These are phyloP conservation scores for Amanita muscaria DNA, from an alignment of 768 basidiomycete species.

Conservation along the genomic window DNA sequence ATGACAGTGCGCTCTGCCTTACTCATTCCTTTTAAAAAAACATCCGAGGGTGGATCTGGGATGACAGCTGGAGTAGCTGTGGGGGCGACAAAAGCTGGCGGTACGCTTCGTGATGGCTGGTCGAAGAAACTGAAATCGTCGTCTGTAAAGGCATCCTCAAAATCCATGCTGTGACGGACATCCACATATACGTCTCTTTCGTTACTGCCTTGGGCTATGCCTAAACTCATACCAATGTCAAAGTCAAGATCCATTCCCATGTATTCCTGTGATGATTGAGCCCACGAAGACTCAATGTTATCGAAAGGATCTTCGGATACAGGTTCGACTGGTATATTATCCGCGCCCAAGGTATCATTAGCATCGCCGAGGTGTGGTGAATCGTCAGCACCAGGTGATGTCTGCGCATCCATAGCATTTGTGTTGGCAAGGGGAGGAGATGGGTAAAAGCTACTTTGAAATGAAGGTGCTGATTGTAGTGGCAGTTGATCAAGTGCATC, in stretches of 20 bases:
- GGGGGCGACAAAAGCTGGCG: not conserved
- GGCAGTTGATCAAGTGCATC: not conserved
- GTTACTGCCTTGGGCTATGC: slow-evolving; percentile 21
- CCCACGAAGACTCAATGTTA: slow-evolving; percentile 31
- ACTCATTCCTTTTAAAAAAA: slow-evolving; percentile 1
- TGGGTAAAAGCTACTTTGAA: slow-evolving; percentile 44
- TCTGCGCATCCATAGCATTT: slow-evolving; percentile 17
- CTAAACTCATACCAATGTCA: slow-evolving; percentile 22
- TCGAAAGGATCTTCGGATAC: slow-evolving; percentile 35
- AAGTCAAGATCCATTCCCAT: slow-evolving; percentile 48
- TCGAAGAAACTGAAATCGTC: slow-evolving; percentile 90
- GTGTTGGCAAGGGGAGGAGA: slow-evolving; percentile 49
- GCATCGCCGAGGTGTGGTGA: slow-evolving; percentile 6
- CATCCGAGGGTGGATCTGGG: slow-evolving; percentile 2
- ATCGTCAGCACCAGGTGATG: slow-evolving; percentile 17
- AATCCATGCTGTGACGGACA: slow-evolving; percentile 28
- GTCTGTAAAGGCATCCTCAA: slow-evolving; percentile 67
- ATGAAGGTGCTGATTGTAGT: slow-evolving; percentile 14
- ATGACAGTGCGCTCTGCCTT: no score
- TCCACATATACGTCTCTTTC: slow-evolving; percentile 20
- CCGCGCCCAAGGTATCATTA: slow-evolving; percentile 12
- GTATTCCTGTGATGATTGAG: slow-evolving; percentile 24
- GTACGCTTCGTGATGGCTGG: slow-evolving; percentile 29
- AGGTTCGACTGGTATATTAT: slow-evolving; percentile 9
- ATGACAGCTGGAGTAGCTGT: not conserved